Base-by-base conservation (phyloP, 352 stramenopile genomes). In the Phytopythium helicoides region DNA sequence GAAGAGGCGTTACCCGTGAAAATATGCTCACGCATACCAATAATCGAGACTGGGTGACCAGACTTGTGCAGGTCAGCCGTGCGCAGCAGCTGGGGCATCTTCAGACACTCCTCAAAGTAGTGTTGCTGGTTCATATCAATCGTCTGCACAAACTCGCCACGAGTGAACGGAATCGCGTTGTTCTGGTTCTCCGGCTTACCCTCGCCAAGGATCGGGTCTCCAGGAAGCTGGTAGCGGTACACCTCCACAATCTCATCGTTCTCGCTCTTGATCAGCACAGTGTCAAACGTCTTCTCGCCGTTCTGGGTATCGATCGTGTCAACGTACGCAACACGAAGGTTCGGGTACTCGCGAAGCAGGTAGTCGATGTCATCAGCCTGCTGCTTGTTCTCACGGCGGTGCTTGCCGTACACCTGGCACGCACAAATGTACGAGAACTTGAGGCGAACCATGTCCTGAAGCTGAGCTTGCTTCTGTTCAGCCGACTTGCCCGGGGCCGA, bases 91-190 rank as follows among this genome's bases (percentile, higher is more conserved):
- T 91, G 78, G 11, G 81, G 79, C 79, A 94, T 91, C 75, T 92
- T 94, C 36, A 94, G 42, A 58, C 80, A 91, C 54, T 92, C 81
- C 54, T 94, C 84, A 48, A 92, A 90, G 66, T 92, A 92, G 58
- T 91, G 77, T 39, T 94, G 70, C 66, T 94, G 84, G 64, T 94
- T 94, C 84, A 92, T 92, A 73, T 94, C 84, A 28, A 94, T 94
- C n/a, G 81, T 91, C 69, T 94, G 84, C 22, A 94, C 61, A 26
- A 89, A 92, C 63, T 94, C 84, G 38, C 84, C 84, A 38, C 81
- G 81, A 8, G 84, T 92, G 54, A 94, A 94, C 28, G 75, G 70
- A 11, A 80, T 56, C 5, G 80, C 84, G 40, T 92, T 90, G 66
- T 94, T 94, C 61, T 94, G 84, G 68, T 94, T 94, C 56, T 92